A percentile compares a stretch with the other conserved stretches of the same genome.
phyloP scores from a whole-genome alignment of 176 grass and related monocot genomes.

The Areca catechu region DNA sequence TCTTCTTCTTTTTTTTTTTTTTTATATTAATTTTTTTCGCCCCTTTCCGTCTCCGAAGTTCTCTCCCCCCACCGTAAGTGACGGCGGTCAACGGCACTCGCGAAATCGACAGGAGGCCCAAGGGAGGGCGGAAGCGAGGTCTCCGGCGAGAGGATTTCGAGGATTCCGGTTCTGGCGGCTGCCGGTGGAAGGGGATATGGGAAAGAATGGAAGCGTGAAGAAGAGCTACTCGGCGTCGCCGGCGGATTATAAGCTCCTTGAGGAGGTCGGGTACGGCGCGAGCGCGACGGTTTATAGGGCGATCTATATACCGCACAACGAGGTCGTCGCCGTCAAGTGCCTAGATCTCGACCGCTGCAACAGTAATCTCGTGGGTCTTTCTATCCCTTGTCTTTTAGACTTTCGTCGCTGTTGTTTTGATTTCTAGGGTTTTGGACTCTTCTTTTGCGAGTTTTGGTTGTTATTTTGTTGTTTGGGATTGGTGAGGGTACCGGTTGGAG shows the following conservation, averaged over 20 bases:
- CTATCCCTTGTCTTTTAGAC: no score
- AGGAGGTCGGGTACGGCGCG: slow-evolving; percentile 89
- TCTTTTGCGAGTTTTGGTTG: no score
- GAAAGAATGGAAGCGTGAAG: slow-evolving; percentile 18
- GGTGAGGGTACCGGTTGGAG: no score
- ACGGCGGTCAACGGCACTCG: slow-evolving; percentile 30
- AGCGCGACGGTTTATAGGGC: slow-evolving; percentile 87
- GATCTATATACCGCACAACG: slow-evolving; percentile 55
- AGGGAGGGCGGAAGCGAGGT: slow-evolving; percentile 22
- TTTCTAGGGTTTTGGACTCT: no score
- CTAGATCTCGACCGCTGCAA: slow-evolving; percentile 99
- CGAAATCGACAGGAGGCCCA: no score
- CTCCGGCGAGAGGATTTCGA: background rate
- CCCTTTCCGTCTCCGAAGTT: background rate
- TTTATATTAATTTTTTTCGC: background rate
- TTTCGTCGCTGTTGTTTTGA: no score
- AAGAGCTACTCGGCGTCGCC: slow-evolving; percentile 50
- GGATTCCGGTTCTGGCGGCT: slow-evolving; percentile 2
- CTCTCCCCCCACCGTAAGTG: background rate
- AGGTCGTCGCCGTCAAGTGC: slow-evolving; percentile 84
- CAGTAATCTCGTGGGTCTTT: slow-evolving; percentile 61
- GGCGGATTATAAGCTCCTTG: slow-evolving; percentile 55
- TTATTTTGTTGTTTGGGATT: no score
- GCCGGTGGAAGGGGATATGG: slow-evolving; percentile 14
- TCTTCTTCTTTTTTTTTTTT: background rate